A percentile compares a stretch with the other conserved stretches of the same genome.
phyloP scores from a whole-genome alignment of 257 asterid genomes.

The Solanum acaule region DNA sequence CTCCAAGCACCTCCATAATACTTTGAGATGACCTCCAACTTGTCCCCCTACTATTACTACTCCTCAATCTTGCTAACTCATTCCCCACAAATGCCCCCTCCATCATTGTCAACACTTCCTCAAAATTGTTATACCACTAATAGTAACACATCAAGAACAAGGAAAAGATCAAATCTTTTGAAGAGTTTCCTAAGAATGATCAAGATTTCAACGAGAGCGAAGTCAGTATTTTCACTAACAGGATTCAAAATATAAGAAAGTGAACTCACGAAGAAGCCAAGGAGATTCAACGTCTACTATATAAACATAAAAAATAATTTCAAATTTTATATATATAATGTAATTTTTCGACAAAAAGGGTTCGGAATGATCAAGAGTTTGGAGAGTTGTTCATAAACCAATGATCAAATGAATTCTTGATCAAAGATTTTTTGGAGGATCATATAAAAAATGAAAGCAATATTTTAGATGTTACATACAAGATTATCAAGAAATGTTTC shows the following conservation, averaged over 20 bases:
- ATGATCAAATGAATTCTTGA: neutral
- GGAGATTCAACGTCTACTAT: neutral
- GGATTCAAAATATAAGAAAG: neutral
- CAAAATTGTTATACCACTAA: neutral
- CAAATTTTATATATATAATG: neutral
- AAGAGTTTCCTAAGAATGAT: neutral
- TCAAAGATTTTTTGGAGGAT: neutral
- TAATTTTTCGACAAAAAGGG: neutral
- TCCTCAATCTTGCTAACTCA: slow-evolving; percentile 35
- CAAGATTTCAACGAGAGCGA: neutral
- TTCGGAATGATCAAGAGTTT: neutral
- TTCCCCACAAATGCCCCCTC: slow-evolving; percentile 47
- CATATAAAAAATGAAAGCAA: neutral
- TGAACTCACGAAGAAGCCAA: neutral
- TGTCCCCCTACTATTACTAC: slow-evolving; percentile 29
- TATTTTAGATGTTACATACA: neutral
- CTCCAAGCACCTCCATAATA: slow-evolving; percentile 62
- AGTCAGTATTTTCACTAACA: neutral
- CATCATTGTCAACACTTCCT: slow-evolving; percentile 18
- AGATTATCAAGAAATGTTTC: neutral
- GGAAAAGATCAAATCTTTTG: neutral
- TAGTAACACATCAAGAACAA: neutral
- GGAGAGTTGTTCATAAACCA: neutral
- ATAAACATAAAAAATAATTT: neutral
- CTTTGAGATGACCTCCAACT: slow-evolving; percentile 33